phyloP scores from a whole-genome alignment of 306 rosid species.

The Corylus americana region DNA sequence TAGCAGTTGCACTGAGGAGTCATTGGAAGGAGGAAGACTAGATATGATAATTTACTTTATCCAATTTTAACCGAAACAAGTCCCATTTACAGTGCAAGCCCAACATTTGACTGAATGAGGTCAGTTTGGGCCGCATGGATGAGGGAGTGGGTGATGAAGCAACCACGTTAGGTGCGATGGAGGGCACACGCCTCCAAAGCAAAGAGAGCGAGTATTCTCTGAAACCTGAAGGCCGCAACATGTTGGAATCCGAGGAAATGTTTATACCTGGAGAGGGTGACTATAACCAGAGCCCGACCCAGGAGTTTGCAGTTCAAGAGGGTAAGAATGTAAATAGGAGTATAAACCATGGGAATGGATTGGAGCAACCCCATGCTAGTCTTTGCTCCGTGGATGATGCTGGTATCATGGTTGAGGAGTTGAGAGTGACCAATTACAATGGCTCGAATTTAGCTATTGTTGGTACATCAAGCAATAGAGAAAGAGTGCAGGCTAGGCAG shows the following conservation, averaged over 20 bases:
- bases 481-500: slow-evolving; percentile 44
- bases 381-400: slow-evolving; percentile 36
- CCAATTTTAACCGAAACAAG: slow-evolving; percentile 18
- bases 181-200: slow-evolving; percentile 48
- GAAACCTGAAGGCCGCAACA: slow-evolving; percentile 31
- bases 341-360: slow-evolving; percentile 30
- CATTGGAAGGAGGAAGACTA: not conserved
- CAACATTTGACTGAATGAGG: slow-evolving; percentile 35
- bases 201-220: slow-evolving; percentile 49
- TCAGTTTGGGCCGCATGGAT: slow-evolving; percentile 50
- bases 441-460: slow-evolving; percentile 56
- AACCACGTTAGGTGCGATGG: slow-evolving; percentile 38
- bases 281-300: slow-evolving; percentile 30
- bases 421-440: slow-evolving; percentile 53
- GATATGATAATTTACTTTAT: slow-evolving; percentile 19
- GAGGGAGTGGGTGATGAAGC: slow-evolving; percentile 60
- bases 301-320: slow-evolving; percentile 43
- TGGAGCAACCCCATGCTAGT: slow-evolving; percentile 39
- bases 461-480: slow-evolving; percentile 60
- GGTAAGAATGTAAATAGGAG: slow-evolving; percentile 42
- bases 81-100: slow-evolving; percentile 25
- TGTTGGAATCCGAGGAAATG: slow-evolving; percentile 49
- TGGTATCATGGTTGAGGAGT: slow-evolving; percentile 58
- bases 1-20: not conserved
- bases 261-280: slow-evolving; percentile 37